Evolutionary conservation across 352 stramenopile genomes (phyloP).

Genomic region (Phytophthora sojae): DNA sequence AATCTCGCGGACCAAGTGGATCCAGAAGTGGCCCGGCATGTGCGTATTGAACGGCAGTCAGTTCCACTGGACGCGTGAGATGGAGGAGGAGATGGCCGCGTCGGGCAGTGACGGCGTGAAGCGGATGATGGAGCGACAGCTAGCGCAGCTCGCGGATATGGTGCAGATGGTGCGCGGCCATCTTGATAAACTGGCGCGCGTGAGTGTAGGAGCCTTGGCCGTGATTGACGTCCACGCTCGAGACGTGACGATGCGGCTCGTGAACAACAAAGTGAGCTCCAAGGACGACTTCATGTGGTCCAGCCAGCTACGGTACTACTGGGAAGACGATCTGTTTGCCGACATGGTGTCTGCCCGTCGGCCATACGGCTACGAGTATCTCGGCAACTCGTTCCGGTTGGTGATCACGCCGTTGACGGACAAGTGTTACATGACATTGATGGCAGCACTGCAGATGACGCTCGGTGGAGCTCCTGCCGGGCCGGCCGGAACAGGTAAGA

Average conservation of each 20-base stretch:
- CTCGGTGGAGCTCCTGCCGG: constrained; percentile 93
- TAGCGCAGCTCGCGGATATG: constrained; percentile 95
- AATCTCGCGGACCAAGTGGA: constrained; percentile 93
- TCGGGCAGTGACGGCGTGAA: constrained; percentile 89
- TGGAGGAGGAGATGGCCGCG: constrained; percentile 88
- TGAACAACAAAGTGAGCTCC: constrained; percentile 82
- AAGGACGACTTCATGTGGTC: constrained; percentile 96
- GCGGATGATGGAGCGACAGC: constrained; percentile 91
- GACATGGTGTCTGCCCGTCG: constrained; percentile 93
- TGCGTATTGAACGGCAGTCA: constrained; percentile 96
- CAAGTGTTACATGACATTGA: constrained; percentile 96
- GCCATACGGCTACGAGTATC: constrained; percentile 95
- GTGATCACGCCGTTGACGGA: constrained; percentile 96
- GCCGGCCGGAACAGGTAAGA: constrained; percentile 94
- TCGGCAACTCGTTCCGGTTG: constrained; percentile 94
- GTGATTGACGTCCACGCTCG: constrained; percentile 96
- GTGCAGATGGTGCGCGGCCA: constrained; percentile 92
- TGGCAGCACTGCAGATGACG: constrained; percentile 96
- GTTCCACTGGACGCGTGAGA: constrained; percentile 95
- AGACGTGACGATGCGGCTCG: constrained; percentile 92
- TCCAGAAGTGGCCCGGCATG: constrained; percentile 95
- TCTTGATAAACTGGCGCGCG: constrained; percentile 91
- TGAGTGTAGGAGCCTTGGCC: constrained; percentile 93
- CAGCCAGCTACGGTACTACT: constrained; percentile 96
- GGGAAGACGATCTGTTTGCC: constrained; percentile 84